phyloP scores from a whole-genome alignment of 1,284 basidiomycete genomes.

The Ceratobasidium sp. region DNA sequence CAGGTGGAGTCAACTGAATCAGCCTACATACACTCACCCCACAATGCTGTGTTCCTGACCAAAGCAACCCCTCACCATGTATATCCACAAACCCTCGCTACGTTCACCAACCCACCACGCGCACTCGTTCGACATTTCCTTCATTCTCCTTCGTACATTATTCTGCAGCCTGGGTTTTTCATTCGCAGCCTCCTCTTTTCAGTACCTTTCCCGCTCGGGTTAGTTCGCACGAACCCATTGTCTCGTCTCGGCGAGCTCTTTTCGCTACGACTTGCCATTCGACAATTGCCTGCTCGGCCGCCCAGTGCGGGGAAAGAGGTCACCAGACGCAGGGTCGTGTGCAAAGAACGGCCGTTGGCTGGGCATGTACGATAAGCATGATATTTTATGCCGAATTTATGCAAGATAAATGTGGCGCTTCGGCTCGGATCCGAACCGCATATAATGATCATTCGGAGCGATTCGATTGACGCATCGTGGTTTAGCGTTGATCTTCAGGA shows the following conservation, averaged over 20 bases:
- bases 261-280: conserved; percentile 8
- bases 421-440: neutral
- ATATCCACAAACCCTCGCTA: conserved; percentile 9
- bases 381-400: neutral
- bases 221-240: conserved; percentile 16
- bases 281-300: neutral
- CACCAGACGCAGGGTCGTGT: conserved; percentile 14
- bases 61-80: neutral
- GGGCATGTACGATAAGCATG: neutral
- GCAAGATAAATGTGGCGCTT: neutral
- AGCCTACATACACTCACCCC: neutral
- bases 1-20: neutral
- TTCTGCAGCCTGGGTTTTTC: neutral
- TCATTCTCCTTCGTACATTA: neutral
- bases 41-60: neutral
- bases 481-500: neutral
- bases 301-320: conserved; percentile 19
- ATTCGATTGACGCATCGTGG: neutral
- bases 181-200: neutral
- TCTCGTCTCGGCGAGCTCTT: conserved; percentile 19
- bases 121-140: neutral
- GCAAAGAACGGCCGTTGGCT: neutral
- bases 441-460: neutral
- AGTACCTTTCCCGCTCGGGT: conserved; percentile 24
- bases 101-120: neutral